Conservation (phyloP, 1,284 basidiomycete species). For the Stygiomarasmius scandens region DNA sequence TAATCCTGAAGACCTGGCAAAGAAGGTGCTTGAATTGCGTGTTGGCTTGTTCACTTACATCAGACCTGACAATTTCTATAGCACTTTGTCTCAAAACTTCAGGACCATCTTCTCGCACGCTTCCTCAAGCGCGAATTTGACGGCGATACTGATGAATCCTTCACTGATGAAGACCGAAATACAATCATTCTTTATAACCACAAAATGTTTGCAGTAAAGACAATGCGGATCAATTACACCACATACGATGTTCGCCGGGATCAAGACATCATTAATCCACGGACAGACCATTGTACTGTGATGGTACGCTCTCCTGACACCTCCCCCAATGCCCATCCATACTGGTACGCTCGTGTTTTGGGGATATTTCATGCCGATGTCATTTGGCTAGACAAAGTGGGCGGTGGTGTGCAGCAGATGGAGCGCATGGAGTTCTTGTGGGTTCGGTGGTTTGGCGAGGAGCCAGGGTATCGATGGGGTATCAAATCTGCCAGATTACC, state of each 20-base stretch:
- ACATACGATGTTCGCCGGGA: conserved; percentile 27
- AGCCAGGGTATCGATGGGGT: background rate
- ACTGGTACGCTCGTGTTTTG: conserved; percentile 6
- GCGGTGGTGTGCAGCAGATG: background rate
- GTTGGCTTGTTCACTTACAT: background rate
- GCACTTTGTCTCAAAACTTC: conserved; percentile 29
- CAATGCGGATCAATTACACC: conserved; percentile 27
- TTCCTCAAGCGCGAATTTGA: conserved; percentile 25
- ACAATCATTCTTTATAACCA: conserved; percentile 16
- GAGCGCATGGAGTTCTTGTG: conserved; percentile 6
- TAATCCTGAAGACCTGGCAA: background rate
- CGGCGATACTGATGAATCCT: conserved; percentile 26
- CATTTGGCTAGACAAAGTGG: background rate
- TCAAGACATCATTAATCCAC: conserved; percentile 28
- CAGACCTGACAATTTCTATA: background rate
- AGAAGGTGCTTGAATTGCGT: background rate
- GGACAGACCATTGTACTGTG: conserved; percentile 10
- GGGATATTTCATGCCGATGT: conserved; percentile 3
- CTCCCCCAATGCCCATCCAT: background rate
- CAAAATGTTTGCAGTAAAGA: conserved; percentile 21
- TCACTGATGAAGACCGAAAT: conserved; percentile 26
- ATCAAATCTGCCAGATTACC: background rate
- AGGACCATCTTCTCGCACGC: conserved; percentile 30
- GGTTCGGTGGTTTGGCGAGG: conserved; percentile 1
- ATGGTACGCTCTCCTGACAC: conserved; percentile 22